These are phyloP conservation scores for Penicillium pulvis DNA, from an alignment of 495 filamentous ascomycete species.

Conservation along the genomic window DNA sequence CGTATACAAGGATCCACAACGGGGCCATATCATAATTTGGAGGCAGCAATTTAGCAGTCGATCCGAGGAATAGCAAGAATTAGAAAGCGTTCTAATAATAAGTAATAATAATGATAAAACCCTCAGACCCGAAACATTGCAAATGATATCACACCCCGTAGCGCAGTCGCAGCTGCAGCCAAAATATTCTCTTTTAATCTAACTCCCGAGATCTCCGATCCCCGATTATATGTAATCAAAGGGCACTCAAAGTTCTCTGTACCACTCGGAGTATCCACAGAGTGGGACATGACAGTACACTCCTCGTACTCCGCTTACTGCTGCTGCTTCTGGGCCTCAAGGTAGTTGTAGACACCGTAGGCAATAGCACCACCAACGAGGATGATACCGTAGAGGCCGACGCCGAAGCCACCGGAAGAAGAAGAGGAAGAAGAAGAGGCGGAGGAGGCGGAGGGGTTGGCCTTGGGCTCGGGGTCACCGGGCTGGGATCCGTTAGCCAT, in stretches of 20 bases:
- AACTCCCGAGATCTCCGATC: conserved; percentile 2
- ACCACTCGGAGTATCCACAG: conserved; percentile 3
- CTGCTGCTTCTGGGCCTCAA: conserved; percentile 58
- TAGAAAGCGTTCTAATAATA: background rate
- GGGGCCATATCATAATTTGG: background rate
- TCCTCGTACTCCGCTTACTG: conserved; percentile 17
- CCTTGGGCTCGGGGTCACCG: conserved; percentile 79
- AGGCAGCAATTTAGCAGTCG: background rate
- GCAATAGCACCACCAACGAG: conserved; percentile 75
- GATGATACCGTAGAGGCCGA: conserved; percentile 82
- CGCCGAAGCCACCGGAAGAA: conserved; percentile 60
- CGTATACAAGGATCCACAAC: background rate
- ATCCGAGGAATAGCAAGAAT: background rate
- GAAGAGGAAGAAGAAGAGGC: conserved; percentile 51
- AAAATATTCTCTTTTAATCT: conserved; percentile 11
- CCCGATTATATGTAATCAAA: background rate
- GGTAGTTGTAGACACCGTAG: conserved; percentile 85
- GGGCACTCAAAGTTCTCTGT: background rate
- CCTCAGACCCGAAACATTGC: conserved; percentile 10
- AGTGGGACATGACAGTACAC: background rate
- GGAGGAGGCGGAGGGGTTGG: conserved; percentile 53
- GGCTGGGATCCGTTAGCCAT: conserved; percentile 51
- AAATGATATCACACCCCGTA: conserved; percentile 12
- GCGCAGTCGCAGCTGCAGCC: conserved; percentile 5
- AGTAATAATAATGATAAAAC: conserved; percentile 8